phyloP scores from a whole-genome alignment of 202 grass and related monocot genomes.

The Schoenoplectus tabernaemontani region DNA sequence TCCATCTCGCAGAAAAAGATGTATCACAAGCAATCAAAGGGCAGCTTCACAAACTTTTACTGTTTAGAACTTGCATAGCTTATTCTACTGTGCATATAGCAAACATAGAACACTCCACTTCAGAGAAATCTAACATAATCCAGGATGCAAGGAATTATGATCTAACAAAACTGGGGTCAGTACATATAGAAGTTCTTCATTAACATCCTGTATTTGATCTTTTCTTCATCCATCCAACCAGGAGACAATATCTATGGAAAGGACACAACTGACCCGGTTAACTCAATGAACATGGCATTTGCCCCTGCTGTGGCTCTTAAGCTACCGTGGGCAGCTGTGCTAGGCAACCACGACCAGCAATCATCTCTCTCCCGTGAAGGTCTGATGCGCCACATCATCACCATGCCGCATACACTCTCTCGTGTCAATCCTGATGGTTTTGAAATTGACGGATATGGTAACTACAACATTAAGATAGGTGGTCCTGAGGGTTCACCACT shows the following conservation, averaged over 20 bases:
- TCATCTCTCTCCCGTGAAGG: slow-evolving; percentile 68
- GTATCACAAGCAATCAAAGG: background rate
- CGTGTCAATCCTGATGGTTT: slow-evolving; percentile 54
- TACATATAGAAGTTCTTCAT: background rate
- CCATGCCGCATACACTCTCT: slow-evolving; percentile 68
- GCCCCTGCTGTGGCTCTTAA: slow-evolving; percentile 57
- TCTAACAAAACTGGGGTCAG: too few relatives aligned
- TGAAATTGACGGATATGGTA: slow-evolving; percentile 81
- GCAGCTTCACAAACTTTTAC: background rate
- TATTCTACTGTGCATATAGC: background rate
- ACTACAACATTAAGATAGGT: slow-evolving; percentile 73
- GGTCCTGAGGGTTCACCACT: slow-evolving; percentile 52
- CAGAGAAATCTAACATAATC: background rate
- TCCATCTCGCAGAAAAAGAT: background rate
- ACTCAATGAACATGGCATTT: slow-evolving; percentile 74
- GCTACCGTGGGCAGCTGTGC: slow-evolving; percentile 78
- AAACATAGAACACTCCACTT: background rate
- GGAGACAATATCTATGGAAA: slow-evolving; percentile 84
- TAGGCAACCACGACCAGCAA: slow-evolving; percentile 95
- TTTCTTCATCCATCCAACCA: slow-evolving; percentile 16
- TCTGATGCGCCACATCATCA: slow-evolving; percentile 73
- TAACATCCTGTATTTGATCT: background rate
- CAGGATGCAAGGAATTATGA: background rate
- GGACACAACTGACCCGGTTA: slow-evolving; percentile 49
- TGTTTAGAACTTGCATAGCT: background rate